Evolutionary conservation across 306 rosid species (phyloP).

Genomic region (Cucumis cinereus): DNA sequence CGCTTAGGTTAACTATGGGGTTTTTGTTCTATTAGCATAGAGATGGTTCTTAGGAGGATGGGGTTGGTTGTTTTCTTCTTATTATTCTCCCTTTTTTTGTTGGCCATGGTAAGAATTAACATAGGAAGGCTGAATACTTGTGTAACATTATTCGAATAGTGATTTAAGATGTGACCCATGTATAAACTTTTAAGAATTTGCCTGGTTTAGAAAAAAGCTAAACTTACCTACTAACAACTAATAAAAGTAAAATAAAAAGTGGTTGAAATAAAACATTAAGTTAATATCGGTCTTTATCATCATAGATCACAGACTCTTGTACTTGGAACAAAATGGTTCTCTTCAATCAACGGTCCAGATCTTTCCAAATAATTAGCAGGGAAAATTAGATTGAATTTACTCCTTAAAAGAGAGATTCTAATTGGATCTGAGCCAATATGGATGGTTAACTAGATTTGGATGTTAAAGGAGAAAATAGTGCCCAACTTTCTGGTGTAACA

Average conservation of each 20-base stretch:
- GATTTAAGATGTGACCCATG: slow-evolving; percentile 24
- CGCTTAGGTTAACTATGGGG: slow-evolving; percentile 21
- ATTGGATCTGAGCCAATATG: neutral
- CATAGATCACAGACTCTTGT: neutral
- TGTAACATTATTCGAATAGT: slow-evolving; percentile 28
- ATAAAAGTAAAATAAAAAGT: neutral
- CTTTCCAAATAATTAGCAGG: neutral
- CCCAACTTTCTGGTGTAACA: neutral
- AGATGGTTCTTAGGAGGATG: slow-evolving; percentile 18
- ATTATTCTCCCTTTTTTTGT: slow-evolving; percentile 5
- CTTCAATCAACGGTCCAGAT: neutral
- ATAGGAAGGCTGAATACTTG: slow-evolving; percentile 32
- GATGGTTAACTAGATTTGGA: neutral
- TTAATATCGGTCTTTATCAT: neutral
- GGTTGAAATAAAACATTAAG: neutral
- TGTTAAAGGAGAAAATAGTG: neutral
- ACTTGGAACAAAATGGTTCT: neutral
- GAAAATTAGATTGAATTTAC: neutral
- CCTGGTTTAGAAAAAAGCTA: neutral
- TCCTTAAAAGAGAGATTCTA: neutral
- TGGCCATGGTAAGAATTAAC: slow-evolving; percentile 22
- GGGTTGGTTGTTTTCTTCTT: slow-evolving; percentile 10
- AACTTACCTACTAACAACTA: neutral
- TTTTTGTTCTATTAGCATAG: slow-evolving; percentile 17
- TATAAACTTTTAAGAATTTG: slow-evolving; percentile 3